Base-by-base conservation (phyloP, 2,329 filamentous ascomycete genomes). In the Tetracladium maxilliforme region DNA sequence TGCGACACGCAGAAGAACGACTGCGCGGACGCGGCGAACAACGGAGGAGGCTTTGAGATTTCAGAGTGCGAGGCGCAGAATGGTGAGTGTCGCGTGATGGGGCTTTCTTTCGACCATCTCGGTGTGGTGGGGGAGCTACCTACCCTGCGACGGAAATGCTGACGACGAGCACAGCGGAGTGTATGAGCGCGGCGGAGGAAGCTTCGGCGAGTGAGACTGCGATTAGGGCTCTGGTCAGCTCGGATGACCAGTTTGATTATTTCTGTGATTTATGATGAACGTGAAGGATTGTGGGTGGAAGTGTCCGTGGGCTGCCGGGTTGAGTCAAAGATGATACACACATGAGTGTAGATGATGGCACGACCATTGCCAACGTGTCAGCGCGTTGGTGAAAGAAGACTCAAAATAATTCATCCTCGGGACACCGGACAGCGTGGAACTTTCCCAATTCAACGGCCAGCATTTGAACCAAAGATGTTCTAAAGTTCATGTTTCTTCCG, bases 1-100 rank as follows among this genome's bases (percentile, higher is more conserved):
- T 38, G 36, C 13, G 27, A 29, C 18, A 32, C 31, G 15, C 36
- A 38, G 22, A 23, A 35, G 13, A 38, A 35, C 21, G 22, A 27
- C 7, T 38, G 36, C 25, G 29, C 34, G 9, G 12, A 26, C 9
- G 13, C 32, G 10, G 31, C 33, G 8, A 37, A 37, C 19, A 32
- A 30, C 7, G 15, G 17, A 10, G 22, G 14, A 24, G 29, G 17
- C 6, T 19, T 35, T 6, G 31, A 28, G n/a, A 29, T 33, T 6
- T 21, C 10, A 7, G 16, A 34, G 10, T 35, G 36, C 27, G 29
- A 32, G 17, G 23, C 27, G n/a, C 33, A 38, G 24, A 22, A 34
- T 19, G 27, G 30, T 33, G n/a, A n/a, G 31, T 32, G 5, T 18
- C 19, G 3, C n/a, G 17, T 6, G 19, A 7, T 9, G 8, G 8